These are phyloP conservation scores for Malus sieversii DNA, from an alignment of 306 rosid species.

Conservation along the genomic window DNA sequence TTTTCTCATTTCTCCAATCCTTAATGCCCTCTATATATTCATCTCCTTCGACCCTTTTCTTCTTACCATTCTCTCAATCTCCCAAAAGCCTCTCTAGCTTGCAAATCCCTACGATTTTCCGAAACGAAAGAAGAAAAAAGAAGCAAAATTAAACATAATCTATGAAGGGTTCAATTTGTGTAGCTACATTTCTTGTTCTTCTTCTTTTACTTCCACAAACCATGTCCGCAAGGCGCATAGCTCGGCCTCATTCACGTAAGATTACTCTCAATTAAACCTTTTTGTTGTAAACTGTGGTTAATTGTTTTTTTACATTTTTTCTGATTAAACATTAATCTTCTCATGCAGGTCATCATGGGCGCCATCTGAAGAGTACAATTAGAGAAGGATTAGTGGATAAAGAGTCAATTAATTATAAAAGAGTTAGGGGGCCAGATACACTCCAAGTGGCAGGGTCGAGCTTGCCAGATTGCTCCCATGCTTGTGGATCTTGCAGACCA, in stretches of 20 bases:
- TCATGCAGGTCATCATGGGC: background rate
- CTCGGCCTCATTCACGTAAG: constrained; percentile 36
- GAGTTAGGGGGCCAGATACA: constrained; percentile 27
- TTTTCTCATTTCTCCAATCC: background rate
- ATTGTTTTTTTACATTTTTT: background rate
- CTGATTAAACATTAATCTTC: background rate
- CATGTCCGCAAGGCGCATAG: constrained; percentile 46
- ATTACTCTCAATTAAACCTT: background rate
- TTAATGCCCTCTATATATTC: constrained; percentile 10
- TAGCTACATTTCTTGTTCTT: constrained; percentile 12
- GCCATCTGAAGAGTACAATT: background rate
- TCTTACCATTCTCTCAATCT: background rate
- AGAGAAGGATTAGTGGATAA: constrained; percentile 10
- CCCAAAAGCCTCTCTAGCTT: background rate
- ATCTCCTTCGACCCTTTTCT: background rate
- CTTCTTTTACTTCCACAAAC: constrained; percentile 32
- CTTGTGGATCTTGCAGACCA: constrained; percentile 77
- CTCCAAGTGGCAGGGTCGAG: constrained; percentile 65
- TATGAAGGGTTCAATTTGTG: constrained; percentile 28
- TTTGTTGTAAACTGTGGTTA: background rate
- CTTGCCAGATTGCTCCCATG: constrained; percentile 79
- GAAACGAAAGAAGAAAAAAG: background rate
- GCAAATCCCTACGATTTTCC: background rate
- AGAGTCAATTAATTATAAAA: background rate
- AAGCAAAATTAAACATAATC: background rate